Base-by-base conservation (phyloP, 805 yeast genomes). In the Kazachstania viticola region DNA sequence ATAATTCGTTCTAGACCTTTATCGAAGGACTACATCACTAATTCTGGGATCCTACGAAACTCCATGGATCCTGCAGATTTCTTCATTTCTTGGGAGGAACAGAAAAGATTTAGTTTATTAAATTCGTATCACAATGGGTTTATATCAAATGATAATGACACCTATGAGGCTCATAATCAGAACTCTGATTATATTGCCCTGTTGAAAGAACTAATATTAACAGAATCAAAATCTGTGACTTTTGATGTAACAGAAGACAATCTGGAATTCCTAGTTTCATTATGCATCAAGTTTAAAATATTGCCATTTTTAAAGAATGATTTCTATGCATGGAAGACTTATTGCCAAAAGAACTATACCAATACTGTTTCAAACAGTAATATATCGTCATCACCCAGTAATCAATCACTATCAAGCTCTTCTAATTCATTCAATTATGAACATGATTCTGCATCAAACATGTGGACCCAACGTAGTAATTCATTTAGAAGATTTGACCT, bases 401-500 rank as follows among this genome's bases (percentile, higher is more conserved):
- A 28, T 23, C 30, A 12, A 17, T 29, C 27, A 4, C 24, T 17
- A 24, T 14, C 15, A 3, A 29, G 12, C n/a, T 9, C 17, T 9
- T 13, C 15, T 12, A 6, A 9, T 3, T 21, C 30, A 6, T 22
- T 27, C 7, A 6, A 14, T 5, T 12, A 3, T 4, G 7, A 4
- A 8, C 15, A 29, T 11, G 21, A 21, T 26, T 19, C 22, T 8
- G 13, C 5, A 15, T 14, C 27, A 6, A 21, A 13, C 6, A 21
- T 21, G 8, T 45, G 48, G 12, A 71, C 65, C 35, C 62, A 67
- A 24, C 62, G 68, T 27, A 91, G 94, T 4, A 75, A 82, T 5
- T 73, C 83, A 3, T 65, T 85, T 33, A 67, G 96, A 40, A 82
- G 87, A 49, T 87, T 85, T 54, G 84, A 81, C 48, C 73, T 80